These are phyloP conservation scores for Hansenula anomala DNA, from an alignment of 1,139 yeast genomes.

Conservation along the genomic window DNA sequence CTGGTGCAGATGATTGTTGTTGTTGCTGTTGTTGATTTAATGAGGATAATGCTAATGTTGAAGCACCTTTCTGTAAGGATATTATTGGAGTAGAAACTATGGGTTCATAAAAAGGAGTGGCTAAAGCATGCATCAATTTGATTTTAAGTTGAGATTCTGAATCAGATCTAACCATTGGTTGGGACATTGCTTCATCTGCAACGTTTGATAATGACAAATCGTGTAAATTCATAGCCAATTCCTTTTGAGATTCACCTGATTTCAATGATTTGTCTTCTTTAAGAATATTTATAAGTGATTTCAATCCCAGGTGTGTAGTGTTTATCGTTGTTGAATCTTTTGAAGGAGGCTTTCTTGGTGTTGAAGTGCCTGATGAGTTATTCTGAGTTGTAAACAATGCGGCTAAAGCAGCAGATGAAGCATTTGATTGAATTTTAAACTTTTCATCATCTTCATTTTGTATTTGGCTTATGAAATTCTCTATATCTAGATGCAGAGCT, in stretches of 20 bases:
- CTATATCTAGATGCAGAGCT: slow-evolving; percentile 19
- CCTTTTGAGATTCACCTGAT: slow-evolving; percentile 28
- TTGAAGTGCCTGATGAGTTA: slow-evolving; percentile 5
- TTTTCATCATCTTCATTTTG: slow-evolving; percentile 39
- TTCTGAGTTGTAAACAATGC: slow-evolving; percentile 36
- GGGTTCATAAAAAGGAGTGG: slow-evolving; percentile 68
- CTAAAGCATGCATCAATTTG: slow-evolving; percentile 59
- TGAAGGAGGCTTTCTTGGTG: slow-evolving; percentile 3
- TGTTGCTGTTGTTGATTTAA: slow-evolving; percentile 12
- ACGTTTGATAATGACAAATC: slow-evolving; percentile 46
- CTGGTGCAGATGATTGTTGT: background rate
- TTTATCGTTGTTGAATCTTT: slow-evolving; percentile 5
- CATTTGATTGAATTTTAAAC: slow-evolving; percentile 29
- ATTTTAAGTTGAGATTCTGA: slow-evolving; percentile 43
- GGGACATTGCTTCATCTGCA: slow-evolving; percentile 17
- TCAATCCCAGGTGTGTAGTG: slow-evolving; percentile 10
- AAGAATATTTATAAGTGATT: slow-evolving; percentile 25
- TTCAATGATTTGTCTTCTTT: slow-evolving; percentile 28
- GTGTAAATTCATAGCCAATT: slow-evolving; percentile 49
- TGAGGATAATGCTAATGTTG: slow-evolving; percentile 40
- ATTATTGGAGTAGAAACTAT: slow-evolving; percentile 25
- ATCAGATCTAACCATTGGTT: slow-evolving; percentile 10
- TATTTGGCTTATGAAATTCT: slow-evolving; percentile 17
- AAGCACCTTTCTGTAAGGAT: slow-evolving; percentile 27
- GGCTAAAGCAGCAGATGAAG: slow-evolving; percentile 60